Evolutionary conservation across 805 yeast species (phyloP), one percentile per base, ranked within the genome.

Genomic region (Scheffersomyces amazonensis): DNA sequence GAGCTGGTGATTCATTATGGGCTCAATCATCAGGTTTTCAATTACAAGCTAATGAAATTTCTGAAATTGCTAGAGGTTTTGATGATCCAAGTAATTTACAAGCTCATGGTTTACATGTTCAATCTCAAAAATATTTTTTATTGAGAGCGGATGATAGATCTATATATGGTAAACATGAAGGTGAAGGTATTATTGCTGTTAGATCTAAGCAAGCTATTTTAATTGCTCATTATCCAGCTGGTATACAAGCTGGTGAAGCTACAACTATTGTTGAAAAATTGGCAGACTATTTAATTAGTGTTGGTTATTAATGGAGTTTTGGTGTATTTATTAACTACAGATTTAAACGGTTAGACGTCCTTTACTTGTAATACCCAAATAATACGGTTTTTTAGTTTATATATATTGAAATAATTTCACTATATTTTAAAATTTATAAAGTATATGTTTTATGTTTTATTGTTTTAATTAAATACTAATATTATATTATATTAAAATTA

Each of bases 1-100:
- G 86, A 50, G 96, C 95, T 11, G 99, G 99, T 32, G 96, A 90
- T 62, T 77, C 96, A 16, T 76, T 81, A 37, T 93, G 99, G 99
- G 98, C 98, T 16, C 78, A 81, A 50, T 74, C 93, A 13, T 76
- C 84, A 43, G 78, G 78, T 29, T 78, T 87, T 47, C 62, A 60
- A 54, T 75, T 90, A 50, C 74, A 76, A 32, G 77, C 81, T 9
- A 69, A 74, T 31, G 99, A 93, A 68, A 80, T 90, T 49, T 51
- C 71, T 34, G 86, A 75, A 52, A 67, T 93, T 41, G 93, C 87
- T 32, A 64, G 65, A 37, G 98, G 96, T 15, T 93, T 81, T 58
- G 81, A 78, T 51, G 83, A 88, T 58, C 85, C 96, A 31, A 64
- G 84, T 18, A 73, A 75, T 34, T 76, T 93, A 52, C 96, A 87